These are phyloP conservation scores for Vanderwaltozyma tropicalis DNA, from an alignment of 805 yeast species.

Conservation along the genomic window DNA sequence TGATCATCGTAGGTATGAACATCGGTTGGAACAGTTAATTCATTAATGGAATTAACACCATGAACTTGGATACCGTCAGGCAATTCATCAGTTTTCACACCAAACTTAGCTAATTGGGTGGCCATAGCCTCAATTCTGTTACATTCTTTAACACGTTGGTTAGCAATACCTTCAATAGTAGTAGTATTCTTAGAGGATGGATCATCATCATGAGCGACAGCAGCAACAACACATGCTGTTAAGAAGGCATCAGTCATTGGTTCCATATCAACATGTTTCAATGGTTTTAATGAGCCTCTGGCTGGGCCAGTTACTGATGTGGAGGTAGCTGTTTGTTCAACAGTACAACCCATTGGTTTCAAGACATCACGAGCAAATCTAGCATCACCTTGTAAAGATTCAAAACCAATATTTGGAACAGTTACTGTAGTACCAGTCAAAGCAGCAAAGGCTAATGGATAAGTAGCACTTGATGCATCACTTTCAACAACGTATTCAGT, in stretches of 20 bases:
- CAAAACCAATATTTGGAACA: constrained; percentile 85
- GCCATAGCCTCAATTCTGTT: constrained; percentile 95
- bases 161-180: constrained; percentile 88
- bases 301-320: constrained; percentile 92
- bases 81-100: constrained; percentile 73
- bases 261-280: constrained; percentile 86
- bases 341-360: constrained; percentile 90
- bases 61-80: constrained; percentile 87
- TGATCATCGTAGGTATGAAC: constrained; percentile 86
- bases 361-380: constrained; percentile 89
- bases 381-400: constrained; percentile 95
- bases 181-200: constrained; percentile 40
- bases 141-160: constrained; percentile 96
- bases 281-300: constrained; percentile 53
- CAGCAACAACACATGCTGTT: constrained; percentile 95
- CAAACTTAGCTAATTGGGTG: constrained; percentile 76
- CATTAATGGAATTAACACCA: constrained; percentile 45
- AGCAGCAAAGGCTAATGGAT: constrained; percentile 96
- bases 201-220: constrained; percentile 53
- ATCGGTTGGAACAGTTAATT: constrained; percentile 52
- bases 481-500: constrained; percentile 81
- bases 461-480: constrained; percentile 96
- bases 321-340: constrained; percentile 68
- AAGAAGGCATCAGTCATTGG: constrained; percentile 99
- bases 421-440: constrained; percentile 88